phyloP scores from a whole-genome alignment of 2,329 filamentous ascomycete genomes.

The Hirsutella minnesotensis region DNA sequence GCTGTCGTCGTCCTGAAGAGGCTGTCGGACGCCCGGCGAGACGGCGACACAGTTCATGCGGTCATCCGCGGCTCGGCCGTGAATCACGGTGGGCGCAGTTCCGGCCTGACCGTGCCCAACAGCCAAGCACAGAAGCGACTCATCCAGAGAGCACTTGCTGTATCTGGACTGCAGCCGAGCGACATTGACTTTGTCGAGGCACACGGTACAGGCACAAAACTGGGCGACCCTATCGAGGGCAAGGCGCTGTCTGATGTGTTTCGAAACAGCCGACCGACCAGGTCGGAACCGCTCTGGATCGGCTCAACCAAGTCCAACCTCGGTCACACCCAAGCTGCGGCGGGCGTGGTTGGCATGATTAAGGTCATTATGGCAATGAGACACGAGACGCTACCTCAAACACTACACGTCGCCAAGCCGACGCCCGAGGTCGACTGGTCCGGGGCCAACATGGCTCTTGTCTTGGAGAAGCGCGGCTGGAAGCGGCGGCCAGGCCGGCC shows the following conservation, averaged over 20 bases:
- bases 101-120: constrained; percentile 3
- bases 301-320: constrained; percentile 54
- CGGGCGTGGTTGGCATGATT: constrained; percentile 43
- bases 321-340: constrained; percentile 50
- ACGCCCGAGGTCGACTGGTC: constrained; percentile 6
- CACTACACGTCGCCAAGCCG: constrained; percentile 5
- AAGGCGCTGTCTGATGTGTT: no score
- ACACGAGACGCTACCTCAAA: constrained; percentile 25
- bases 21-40: constrained; percentile 26
- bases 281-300: neutral
- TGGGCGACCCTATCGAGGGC: constrained; percentile 14
- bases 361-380: constrained; percentile 32
- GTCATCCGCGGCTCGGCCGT: constrained; percentile 21
- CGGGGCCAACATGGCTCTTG: constrained; percentile 2
- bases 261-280: no score
- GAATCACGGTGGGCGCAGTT: constrained; percentile 25
- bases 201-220: constrained; percentile 26
- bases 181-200: constrained; percentile 15
- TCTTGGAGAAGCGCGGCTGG: constrained; percentile 4
- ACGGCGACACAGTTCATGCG: constrained; percentile 25
- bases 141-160: constrained; percentile 15
- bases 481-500: constrained; percentile 9
- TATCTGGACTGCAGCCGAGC: constrained; percentile 15
- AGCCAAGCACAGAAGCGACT: constrained; percentile 9
- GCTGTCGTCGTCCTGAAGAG: constrained; percentile 31